Base-by-base conservation (phyloP, 2,329 filamentous ascomycete genomes). In the Keithomyces neogunnii region DNA sequence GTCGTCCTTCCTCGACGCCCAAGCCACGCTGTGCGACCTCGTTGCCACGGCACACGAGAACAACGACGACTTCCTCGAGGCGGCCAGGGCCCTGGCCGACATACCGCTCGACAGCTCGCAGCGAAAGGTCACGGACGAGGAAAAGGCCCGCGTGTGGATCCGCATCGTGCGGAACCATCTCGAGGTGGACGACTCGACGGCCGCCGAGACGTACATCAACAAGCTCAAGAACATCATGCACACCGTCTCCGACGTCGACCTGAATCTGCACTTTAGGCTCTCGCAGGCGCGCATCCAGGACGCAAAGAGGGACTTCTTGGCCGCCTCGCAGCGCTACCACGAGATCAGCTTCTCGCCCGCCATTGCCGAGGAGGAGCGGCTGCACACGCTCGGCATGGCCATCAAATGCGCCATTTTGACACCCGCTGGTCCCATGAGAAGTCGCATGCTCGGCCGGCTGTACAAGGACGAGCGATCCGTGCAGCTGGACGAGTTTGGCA, bases 281-380 rank as follows among this genome's bases (percentile, higher is more conserved):
- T 92, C 86, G 7, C 90, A 96, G 69, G 93, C 93, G 5, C 86
- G 92, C 54, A 96, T 99, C 68, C 82, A 89, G 59, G 93, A 99
- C 70, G 86, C 91, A 26, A 88, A 93, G 65, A 82, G 92, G 43
- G 83, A 87, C 62, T 99, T 99, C 73, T 75, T 97, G 29, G 84
- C 92, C 52, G 93, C 93, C 26, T 87, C 88, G 48, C 82, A 87
- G 59, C 86, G 88, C 53, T 99, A 99, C 74, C 88, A 95, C 66
- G 84, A 85, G 54, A 86, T 97, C 61, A 91, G 86, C 70, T 80
- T 90, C 62, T 86, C 86, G 56, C 69, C 82, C 3, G 76, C 84
- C 56, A 83, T 97, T n/a, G 85, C 88, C 42, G 90, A 96, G 65
- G 78, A 88, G 45, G 93, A 99, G 69, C 82, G 91, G 40, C 73